Percentiles rank a stretch among this genome's conserved stretches.
Evolutionary conservation across 257 asterid species (phyloP).

Genomic region (Plantago major): DNA sequence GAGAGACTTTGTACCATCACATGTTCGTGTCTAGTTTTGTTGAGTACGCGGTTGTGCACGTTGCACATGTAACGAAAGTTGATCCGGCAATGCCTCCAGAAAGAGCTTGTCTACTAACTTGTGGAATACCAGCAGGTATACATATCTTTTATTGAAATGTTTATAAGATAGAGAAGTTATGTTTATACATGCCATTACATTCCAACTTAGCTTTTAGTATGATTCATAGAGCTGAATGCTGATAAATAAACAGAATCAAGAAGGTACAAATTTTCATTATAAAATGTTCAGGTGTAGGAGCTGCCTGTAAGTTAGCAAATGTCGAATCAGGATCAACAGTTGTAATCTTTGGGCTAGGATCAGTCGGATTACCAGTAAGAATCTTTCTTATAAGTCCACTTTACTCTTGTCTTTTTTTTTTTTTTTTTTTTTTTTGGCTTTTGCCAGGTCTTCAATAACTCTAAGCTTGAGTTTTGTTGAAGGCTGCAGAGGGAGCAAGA

Average conservation of each 20-base stretch:
- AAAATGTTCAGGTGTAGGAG: conserved; percentile 65
- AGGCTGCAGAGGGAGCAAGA: conserved; percentile 94
- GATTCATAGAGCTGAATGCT: no score
- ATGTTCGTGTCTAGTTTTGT: conserved; percentile 65
- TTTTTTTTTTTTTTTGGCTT: neutral
- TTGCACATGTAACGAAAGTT: conserved; percentile 48
- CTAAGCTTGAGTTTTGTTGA: neutral
- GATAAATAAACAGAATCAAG: no score
- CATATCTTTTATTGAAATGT: neutral
- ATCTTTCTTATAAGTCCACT: neutral
- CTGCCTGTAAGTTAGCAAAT: conserved; percentile 73
- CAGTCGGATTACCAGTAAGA: conserved; percentile 81
- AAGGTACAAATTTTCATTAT: neutral
- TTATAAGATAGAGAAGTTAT: no score
- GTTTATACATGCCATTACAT: no score
- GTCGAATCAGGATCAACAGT: conserved; percentile 87
- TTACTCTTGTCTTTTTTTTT: neutral
- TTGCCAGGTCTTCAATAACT: neutral
- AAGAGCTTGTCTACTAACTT: conserved; percentile 78
- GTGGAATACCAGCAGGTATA: conserved; percentile 64
- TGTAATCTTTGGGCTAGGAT: conserved; percentile 81
- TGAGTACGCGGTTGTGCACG: conserved; percentile 73
- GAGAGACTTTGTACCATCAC: conserved; percentile 67
- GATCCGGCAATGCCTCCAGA: conserved; percentile 63
- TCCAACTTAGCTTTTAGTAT: no score